Evolutionary conservation across 345 rosid genomes (phyloP).

Genomic region (Salix exigua): DNA sequence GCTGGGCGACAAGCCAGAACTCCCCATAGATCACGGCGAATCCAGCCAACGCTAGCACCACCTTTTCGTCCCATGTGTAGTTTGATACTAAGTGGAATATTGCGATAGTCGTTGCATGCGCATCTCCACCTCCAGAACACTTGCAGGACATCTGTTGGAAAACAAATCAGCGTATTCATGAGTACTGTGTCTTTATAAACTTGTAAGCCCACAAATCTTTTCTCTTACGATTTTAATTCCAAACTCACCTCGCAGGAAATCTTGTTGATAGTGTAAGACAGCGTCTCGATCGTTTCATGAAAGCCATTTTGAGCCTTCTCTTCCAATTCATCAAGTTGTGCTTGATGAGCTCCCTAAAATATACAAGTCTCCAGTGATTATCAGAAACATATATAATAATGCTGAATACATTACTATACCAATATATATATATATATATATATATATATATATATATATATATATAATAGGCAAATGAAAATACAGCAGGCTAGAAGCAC

Average conservation of each 20-base stretch:
- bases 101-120: constrained; percentile 20
- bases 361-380: neutral
- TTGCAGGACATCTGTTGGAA: constrained; percentile 20
- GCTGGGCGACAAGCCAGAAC: constrained; percentile 17
- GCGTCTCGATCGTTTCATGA: constrained; percentile 37
- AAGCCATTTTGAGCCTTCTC: constrained; percentile 32
- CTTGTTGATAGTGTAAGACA: constrained; percentile 41
- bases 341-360: constrained; percentile 24
- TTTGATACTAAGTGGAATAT: constrained; percentile 18
- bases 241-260: constrained; percentile 55
- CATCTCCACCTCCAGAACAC: constrained; percentile 18
- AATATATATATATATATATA: too few species aligned
- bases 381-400: neutral
- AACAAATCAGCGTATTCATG: neutral
- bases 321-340: constrained; percentile 31
- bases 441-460: too few species aligned
- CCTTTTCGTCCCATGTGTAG: constrained; percentile 27
- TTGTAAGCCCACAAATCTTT: neutral
- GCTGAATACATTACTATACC: neutral
- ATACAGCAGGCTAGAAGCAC: neutral
- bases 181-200: neutral
- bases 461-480: neutral
- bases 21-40: constrained; percentile 26
- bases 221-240: neutral
- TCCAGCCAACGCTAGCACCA: constrained; percentile 23